Base-by-base conservation (phyloP, 257 asterid genomes). In the Mentha longifolia region DNA sequence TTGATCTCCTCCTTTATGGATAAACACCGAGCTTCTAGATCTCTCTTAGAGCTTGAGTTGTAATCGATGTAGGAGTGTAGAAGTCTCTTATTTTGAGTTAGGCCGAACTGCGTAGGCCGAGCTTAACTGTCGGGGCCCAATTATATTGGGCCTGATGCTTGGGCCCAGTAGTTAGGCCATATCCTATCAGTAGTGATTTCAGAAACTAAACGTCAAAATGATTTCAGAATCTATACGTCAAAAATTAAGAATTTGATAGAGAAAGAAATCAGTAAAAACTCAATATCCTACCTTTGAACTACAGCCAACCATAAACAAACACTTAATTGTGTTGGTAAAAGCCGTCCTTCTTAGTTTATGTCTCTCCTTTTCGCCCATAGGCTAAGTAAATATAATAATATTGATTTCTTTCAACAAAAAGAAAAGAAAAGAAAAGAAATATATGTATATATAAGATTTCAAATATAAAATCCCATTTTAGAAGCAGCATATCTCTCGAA, bases 401-500 rank as follows among this genome's bases (percentile, higher is more conserved):
- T 49, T 49, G 9, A 49, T n/a, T n/a, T 47, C 4, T 5, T 47
- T 47, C 20, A 5, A 57, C 6, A 57, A 0, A 19, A 33, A 71
- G 47, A 11, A 19, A 47, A 45, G n/a, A n/a, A n/a, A n/a, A n/a
- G n/a, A n/a, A n/a, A n/a, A n/a, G n/a, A n/a, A n/a, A n/a, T n/a
- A 45, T 3, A 45, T 25, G 28, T 25, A 25, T 25, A 45, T 12
- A 45, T 6, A 46, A 49, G 69, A 61, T 60, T 13, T 30, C 25
- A 1, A 15, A 49, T 49, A 49, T 49, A 47, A 6, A 49, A 49
- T 7, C 12, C 12, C 46, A 7, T 10, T 8, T 9, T 4, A 45
- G n/a, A n/a, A 31, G 71, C 15, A 72, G 70, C 64, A 50, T 50
- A 61, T 52, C 28, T 39, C 61, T 63, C 31, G 14, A 63, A 14